Conservation (phyloP, 2,329 filamentous ascomycete genomes). For the Aureobasidium sp. region DNA sequence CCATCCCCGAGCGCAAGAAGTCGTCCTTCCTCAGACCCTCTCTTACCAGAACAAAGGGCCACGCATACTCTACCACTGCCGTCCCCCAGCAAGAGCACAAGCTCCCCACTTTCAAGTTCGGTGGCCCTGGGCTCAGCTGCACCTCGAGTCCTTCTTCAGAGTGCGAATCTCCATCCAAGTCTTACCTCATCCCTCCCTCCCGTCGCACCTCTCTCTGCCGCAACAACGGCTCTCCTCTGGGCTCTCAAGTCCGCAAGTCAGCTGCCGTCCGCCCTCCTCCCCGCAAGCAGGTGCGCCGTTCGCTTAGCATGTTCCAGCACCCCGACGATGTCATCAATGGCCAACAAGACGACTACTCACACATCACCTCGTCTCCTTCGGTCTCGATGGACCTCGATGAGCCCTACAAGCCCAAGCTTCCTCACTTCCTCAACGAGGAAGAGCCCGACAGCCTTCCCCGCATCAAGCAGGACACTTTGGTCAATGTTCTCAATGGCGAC, state of each 20-base stretch:
- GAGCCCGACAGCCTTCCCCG: constrained; percentile 81
- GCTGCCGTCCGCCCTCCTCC: constrained; percentile 57
- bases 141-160: constrained; percentile 64
- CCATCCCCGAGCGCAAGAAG: constrained; percentile 15
- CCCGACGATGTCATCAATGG: constrained; percentile 80
- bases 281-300: constrained; percentile 82
- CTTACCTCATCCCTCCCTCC: constrained; percentile 50
- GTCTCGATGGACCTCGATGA: constrained; percentile 76
- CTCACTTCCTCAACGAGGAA: constrained; percentile 75
- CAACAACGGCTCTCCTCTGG: constrained; percentile 69
- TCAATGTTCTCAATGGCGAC: constrained; percentile 81
- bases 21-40: constrained; percentile 50
- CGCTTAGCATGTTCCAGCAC: constrained; percentile 96
- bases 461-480: constrained; percentile 72
- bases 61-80: constrained; percentile 55
- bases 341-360: constrained; percentile 55
- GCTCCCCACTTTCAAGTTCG: constrained; percentile 17
- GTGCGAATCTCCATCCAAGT: constrained; percentile 53
- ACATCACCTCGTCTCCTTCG: constrained; percentile 50
- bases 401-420: constrained; percentile 64
- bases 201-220: constrained; percentile 60
- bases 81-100: constrained; percentile 41
- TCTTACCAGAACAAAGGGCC: constrained; percentile 64
- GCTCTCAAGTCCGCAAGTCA: constrained; percentile 62
- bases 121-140: constrained; percentile 24